These are phyloP conservation scores for Cylindricascospora bacillispora DNA, from an alignment of 1,139 yeast species.

Conservation along the genomic window DNA sequence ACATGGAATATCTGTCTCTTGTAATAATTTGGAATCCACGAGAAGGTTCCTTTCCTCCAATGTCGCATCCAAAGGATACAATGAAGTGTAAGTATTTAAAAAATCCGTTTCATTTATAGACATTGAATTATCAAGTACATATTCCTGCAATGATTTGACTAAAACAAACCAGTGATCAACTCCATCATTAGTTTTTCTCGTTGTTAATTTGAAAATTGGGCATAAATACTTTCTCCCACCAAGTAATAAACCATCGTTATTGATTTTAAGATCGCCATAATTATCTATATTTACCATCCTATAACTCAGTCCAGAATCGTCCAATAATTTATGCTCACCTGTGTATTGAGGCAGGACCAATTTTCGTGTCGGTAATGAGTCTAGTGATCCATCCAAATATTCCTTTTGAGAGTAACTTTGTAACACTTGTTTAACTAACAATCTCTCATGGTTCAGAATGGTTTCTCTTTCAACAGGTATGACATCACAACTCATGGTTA, in stretches of 20 bases:
- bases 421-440: slow-evolving; percentile 6
- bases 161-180: slow-evolving; percentile 9
- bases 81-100: slow-evolving; percentile 9
- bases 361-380: slow-evolving; percentile 7
- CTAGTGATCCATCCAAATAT: slow-evolving; percentile 11
- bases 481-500: no score
- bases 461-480: no score
- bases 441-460: slow-evolving; percentile 5
- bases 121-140: slow-evolving; percentile 2
- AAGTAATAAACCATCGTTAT: slow-evolving; percentile 45
- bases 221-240: slow-evolving; percentile 69
- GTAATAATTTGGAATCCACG: slow-evolving; percentile 4
- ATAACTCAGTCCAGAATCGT: slow-evolving; percentile 7
- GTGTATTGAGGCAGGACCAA: slow-evolving; percentile 25
- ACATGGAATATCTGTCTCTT: not conserved
- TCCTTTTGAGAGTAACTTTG: slow-evolving; percentile 8
- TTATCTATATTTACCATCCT: slow-evolving; percentile 40
- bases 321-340: slow-evolving; percentile 17
- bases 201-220: slow-evolving; percentile 41
- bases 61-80: slow-evolving; percentile 11
- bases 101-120: slow-evolving; percentile 7
- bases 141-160: slow-evolving; percentile 12
- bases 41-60: slow-evolving; percentile 9
- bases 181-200: slow-evolving; percentile 4
- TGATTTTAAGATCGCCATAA: slow-evolving; percentile 65